These are phyloP conservation scores for Plectosphaerella plurivora DNA, from an alignment of 2,329 filamentous ascomycete genomes.

Conservation along the genomic window DNA sequence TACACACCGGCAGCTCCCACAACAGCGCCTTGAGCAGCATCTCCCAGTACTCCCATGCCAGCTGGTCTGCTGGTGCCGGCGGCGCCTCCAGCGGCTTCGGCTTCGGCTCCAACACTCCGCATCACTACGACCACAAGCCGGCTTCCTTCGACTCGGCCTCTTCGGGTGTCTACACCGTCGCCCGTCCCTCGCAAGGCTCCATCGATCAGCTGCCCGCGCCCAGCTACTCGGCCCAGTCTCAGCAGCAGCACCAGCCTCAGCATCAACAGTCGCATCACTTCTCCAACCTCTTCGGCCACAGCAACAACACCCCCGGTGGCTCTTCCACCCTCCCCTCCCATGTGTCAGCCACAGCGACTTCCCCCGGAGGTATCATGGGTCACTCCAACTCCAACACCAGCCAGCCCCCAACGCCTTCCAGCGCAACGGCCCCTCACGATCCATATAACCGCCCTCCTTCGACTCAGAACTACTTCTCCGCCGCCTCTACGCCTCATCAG, in stretches of 20 bases:
- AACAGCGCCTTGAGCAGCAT: constrained; percentile 19
- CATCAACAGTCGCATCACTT: neutral
- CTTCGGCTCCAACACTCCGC: constrained; percentile 25
- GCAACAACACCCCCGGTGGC: neutral
- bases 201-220: constrained; percentile 37
- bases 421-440: constrained; percentile 47
- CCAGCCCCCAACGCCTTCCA: constrained; percentile 46
- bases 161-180: constrained; percentile 23
- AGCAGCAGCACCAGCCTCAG: neutral
- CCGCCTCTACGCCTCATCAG: constrained; percentile 10
- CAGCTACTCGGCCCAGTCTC: neutral
- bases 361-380: neutral
- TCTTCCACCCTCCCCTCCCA: neutral
- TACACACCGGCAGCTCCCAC: constrained; percentile 55
- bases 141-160: constrained; percentile 44
- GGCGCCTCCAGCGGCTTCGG: constrained; percentile 50
- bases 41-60: constrained; percentile 45
- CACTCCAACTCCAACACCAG: constrained; percentile 17
- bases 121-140: constrained; percentile 2
- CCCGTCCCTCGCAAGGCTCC: constrained; percentile 39
- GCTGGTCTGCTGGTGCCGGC: constrained; percentile 56
- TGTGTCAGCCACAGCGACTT: neutral
- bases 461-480: constrained; percentile 40
- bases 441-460: constrained; percentile 43
- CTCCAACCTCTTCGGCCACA: neutral